Conservation (phyloP, 306 rosid genomes). For the Dalbergia oliveri region DNA sequence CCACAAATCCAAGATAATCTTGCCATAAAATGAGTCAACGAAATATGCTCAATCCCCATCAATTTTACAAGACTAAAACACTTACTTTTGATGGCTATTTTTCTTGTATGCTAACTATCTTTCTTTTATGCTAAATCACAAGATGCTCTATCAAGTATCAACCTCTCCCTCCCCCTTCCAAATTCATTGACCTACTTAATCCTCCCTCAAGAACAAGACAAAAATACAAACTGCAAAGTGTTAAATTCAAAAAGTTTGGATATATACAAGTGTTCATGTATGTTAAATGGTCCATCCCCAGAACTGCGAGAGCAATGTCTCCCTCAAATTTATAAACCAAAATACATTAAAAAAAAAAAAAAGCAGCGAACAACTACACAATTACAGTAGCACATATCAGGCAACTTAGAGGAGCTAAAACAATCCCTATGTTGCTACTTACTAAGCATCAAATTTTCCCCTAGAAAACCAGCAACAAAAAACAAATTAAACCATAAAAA, state of each 20-base stretch:
- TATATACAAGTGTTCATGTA: neutral
- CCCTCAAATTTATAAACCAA: no score
- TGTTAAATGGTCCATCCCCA: neutral
- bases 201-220: neutral
- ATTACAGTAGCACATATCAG: neutral
- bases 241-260: neutral
- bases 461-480: neutral
- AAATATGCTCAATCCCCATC: constrained; percentile 1
- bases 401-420: neutral
- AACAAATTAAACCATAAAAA: neutral
- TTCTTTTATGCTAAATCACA: neutral
- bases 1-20: neutral
- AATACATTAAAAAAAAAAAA: no score
- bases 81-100: neutral
- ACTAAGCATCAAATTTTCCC: neutral
- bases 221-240: neutral
- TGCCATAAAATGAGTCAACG: neutral
- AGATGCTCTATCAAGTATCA: neutral
- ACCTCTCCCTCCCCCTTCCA: neutral
- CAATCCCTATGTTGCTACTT: neutral
- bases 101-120: neutral
- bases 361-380: neutral
- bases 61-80: neutral
- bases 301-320: no score
- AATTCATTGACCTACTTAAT: neutral